Percentiles rank a stretch among this genome's conserved stretches.
phyloP scores from a whole-genome alignment of 768 basidiomycete species.

The Plicaturopsis crispa region DNA sequence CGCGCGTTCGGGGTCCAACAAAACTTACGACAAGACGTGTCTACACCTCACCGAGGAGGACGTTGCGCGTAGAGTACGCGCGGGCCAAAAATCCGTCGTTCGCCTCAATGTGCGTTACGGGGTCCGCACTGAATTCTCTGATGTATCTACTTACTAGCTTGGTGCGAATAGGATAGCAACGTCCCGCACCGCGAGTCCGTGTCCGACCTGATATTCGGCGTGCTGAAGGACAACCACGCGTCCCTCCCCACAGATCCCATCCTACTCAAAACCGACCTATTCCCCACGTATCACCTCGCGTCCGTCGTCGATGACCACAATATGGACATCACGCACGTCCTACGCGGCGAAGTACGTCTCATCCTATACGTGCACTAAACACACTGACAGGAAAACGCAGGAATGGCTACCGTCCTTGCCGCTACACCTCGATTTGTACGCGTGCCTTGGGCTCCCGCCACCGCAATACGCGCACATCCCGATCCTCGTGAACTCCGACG shows the following conservation, averaged over 20 bases:
- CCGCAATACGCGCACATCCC: conserved; percentile 92
- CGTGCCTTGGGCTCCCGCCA: conserved; percentile 57
- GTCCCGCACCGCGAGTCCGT: conserved; percentile 43
- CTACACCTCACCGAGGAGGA: conserved; percentile 85
- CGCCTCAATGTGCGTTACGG: conserved; percentile 67
- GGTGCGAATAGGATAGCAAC: conserved; percentile 41
- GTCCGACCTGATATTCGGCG: conserved; percentile 71
- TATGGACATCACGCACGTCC: conserved; percentile 94
- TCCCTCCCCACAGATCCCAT: conserved; percentile 87
- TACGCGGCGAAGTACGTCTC: conserved; percentile 79
- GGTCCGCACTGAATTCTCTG: neutral
- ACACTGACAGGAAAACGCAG: conserved; percentile 27
- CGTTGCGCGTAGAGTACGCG: conserved; percentile 59
- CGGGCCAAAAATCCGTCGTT: conserved; percentile 77
- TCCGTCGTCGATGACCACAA: conserved; percentile 93
- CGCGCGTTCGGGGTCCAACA: conserved; percentile 63
- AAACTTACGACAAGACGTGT: conserved; percentile 86
- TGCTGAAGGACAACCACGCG: conserved; percentile 63
- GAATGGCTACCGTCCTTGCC: conserved; percentile 96
- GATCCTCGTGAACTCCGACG: conserved; percentile 82
- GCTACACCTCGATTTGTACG: conserved; percentile 85
- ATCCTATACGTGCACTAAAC: neutral
- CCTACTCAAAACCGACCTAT: conserved; percentile 84
- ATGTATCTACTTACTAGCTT: neutral
- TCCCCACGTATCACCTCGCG: conserved; percentile 95